Base-by-base conservation (phyloP, 176 grass and related monocot genomes). In the Poa pratensis region DNA sequence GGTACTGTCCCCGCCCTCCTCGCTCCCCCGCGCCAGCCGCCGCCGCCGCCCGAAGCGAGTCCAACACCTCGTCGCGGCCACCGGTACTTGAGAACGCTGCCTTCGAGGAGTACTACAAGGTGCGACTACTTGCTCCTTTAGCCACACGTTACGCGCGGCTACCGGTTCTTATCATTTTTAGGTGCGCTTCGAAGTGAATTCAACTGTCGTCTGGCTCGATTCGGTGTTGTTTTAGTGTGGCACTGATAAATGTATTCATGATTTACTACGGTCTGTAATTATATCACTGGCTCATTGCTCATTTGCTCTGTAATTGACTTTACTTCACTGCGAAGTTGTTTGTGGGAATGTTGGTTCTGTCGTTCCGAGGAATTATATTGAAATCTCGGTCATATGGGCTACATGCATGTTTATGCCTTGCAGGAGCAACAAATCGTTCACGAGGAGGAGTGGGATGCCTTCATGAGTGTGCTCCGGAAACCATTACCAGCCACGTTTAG, bases 61-160 rank as follows among this genome's bases (percentile, higher is more conserved):
- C 88, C 63, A 89, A 80, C 14, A 28, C 81, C 81, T 79, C 70
- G 54, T 90, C 81, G 93, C 74, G 82, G 83, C 88, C 88, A 2
- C 94, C 91, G 9, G 61, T 82, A 52, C 92, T 89, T 7, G 85
- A 98, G 70, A 98, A 98, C 81, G 64, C 77, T 5, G 88, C 90
- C 12, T 94, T 98, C 39, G 90, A 98, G n/a, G 93, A 98, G 79
- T 98, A 95, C 57, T 98, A 92, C 79, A 98, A 95, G 93, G 96
- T 98, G 65, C 19, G 5, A 6, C 71, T 20, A 0, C 26, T 65
- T 42, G 34, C 53, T 73, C 70, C 14, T 85, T 77, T 6, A 24
- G 1, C 2, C 24, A 20, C 26, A 82, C 5, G 20, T 78, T 54
- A 28, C 17, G 39, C 60, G 40, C n/a, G 37, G 16, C 43, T 51